Conservation (phyloP, 768 basidiomycete species). For the Fistulinella prunicolor region DNA sequence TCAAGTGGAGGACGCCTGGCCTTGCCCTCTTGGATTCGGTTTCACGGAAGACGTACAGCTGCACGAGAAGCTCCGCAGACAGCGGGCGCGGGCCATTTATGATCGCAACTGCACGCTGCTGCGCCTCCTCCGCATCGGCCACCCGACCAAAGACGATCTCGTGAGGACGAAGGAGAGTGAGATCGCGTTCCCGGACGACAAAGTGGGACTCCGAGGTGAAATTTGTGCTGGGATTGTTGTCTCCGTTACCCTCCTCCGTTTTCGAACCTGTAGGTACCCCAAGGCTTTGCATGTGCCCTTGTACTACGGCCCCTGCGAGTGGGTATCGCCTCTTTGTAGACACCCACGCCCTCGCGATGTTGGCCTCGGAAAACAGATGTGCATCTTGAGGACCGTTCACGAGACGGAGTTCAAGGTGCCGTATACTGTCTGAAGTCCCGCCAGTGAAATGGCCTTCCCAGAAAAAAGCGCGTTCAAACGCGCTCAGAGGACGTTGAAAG, state of each 20-base stretch:
- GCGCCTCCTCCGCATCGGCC: conserved; percentile 35
- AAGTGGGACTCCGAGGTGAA: conserved; percentile 31
- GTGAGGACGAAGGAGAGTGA: too few relatives aligned
- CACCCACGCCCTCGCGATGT: conserved; percentile 43
- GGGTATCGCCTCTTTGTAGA: conserved; percentile 49
- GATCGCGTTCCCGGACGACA: conserved; percentile 37
- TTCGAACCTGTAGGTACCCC: background rate
- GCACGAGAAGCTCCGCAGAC: conserved; percentile 41
- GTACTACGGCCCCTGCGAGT: conserved; percentile 39
- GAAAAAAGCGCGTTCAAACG: conserved; percentile 40
- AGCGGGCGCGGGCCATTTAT: conserved; percentile 36
- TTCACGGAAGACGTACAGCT: too few relatives aligned
- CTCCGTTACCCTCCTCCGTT: background rate
- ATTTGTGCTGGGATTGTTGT: background rate
- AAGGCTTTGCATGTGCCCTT: background rate
- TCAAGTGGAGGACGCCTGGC: conserved; percentile 41
- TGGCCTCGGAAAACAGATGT: conserved; percentile 29
- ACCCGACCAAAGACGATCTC: too few relatives aligned
- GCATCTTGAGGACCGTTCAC: conserved; percentile 25
- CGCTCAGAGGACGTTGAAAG: conserved; percentile 39
- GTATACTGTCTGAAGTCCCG: conserved; percentile 44
- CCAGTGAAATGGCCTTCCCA: conserved; percentile 40
- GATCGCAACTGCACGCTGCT: conserved; percentile 26
- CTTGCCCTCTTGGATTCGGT: conserved; percentile 30
- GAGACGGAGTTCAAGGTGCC: conserved; percentile 26